Evolutionary conservation across 257 asterid genomes (phyloP).

Genomic region (Coffea canephora): DNA sequence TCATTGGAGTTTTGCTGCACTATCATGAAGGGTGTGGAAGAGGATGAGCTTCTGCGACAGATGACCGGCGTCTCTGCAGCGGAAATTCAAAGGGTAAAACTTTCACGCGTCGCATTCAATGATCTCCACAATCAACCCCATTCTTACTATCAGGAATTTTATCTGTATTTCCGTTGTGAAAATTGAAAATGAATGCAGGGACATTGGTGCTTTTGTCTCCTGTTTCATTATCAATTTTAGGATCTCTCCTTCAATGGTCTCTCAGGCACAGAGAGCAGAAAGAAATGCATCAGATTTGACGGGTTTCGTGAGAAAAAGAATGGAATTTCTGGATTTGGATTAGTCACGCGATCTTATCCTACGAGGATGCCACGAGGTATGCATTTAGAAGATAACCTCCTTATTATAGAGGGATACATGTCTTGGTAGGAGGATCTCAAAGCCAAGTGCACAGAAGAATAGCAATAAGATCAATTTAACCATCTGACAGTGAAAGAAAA

Average conservation of each 20-base stretch:
- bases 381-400: neutral
- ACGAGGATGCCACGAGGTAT: neutral
- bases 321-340: slow-evolving; percentile 25
- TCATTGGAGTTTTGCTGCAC: neutral
- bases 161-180: neutral
- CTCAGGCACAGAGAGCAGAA: slow-evolving; percentile 22
- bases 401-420: neutral
- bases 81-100: slow-evolving; percentile 25
- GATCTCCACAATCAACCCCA: neutral
- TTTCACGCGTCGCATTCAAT: neutral
- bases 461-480: neutral
- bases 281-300: slow-evolving; percentile 16
- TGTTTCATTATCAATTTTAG: no score
- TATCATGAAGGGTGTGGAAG: slow-evolving; percentile 9
- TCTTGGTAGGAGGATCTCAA: neutral
- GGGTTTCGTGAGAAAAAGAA: slow-evolving; percentile 11
- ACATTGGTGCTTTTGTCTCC: no score
- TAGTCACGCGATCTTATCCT: neutral
- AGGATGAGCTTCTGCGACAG: slow-evolving; percentile 12
- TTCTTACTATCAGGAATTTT: neutral
- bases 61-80: slow-evolving; percentile 27
- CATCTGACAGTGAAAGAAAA: neutral
- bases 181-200: neutral
- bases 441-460: neutral
- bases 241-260: neutral